These are phyloP conservation scores for Russula emetica DNA, from an alignment of 768 basidiomycete species.

Conservation along the genomic window DNA sequence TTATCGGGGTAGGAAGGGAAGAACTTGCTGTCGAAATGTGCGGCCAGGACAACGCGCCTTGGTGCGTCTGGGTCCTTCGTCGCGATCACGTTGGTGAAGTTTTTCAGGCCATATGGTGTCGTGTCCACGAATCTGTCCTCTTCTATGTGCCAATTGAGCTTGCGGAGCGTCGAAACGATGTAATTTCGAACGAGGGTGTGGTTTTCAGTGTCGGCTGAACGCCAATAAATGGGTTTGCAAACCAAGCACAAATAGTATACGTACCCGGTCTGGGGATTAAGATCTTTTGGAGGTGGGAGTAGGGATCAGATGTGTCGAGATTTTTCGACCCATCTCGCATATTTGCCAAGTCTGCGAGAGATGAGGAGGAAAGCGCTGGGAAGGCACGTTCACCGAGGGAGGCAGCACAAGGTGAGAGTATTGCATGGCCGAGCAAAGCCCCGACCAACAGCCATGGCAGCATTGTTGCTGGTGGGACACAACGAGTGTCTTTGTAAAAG, in stretches of 20 bases:
- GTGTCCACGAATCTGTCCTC: constrained; percentile 71
- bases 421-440: not conserved
- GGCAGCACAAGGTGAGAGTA: constrained; percentile 33
- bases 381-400: constrained; percentile 40
- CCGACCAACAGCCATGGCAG: constrained; percentile 4
- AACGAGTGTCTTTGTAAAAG: not conserved
- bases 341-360: constrained; percentile 49
- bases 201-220: constrained; percentile 62
- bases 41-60: constrained; percentile 78
- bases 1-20: constrained; percentile 66
- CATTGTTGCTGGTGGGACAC: not conserved
- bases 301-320: constrained; percentile 59
- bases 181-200: constrained; percentile 81
- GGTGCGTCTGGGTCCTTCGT: constrained; percentile 89
- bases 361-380: constrained; percentile 44
- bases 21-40: constrained; percentile 93
- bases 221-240: not conserved
- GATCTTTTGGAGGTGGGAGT: constrained; percentile 75
- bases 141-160: constrained; percentile 83
- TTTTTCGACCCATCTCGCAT: constrained; percentile 63
- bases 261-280: constrained; percentile 79
- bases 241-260: constrained; percentile 32
- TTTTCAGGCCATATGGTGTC: constrained; percentile 77
- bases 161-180: constrained; percentile 65
- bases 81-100: constrained; percentile 88